These are phyloP conservation scores for Tricholoma sp. DNA, from an alignment of 768 basidiomycete species.

Conservation along the genomic window DNA sequence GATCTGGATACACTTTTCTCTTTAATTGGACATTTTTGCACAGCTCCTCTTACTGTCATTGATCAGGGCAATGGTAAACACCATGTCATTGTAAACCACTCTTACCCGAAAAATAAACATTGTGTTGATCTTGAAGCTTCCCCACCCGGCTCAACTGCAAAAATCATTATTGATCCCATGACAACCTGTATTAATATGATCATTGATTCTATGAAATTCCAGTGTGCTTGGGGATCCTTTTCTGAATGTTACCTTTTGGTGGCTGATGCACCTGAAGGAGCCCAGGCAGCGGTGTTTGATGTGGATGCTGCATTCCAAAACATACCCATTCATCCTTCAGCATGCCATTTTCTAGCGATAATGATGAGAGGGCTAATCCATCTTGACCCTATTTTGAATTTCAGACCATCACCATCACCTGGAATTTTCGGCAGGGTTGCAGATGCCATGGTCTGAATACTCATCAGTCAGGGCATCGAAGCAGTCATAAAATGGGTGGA, in stretches of 20 bases:
- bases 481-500: slow-evolving; percentile 31
- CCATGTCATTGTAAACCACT: slow-evolving; percentile 1
- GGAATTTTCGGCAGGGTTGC: slow-evolving; percentile 27
- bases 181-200: neutral
- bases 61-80: neutral
- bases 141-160: neutral
- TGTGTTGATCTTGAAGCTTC: neutral
- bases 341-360: neutral
- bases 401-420: slow-evolving; percentile 21
- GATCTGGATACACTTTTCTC: neutral
- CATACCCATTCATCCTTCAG: neutral
- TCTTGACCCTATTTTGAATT: slow-evolving; percentile 10
- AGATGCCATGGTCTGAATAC: slow-evolving; percentile 24
- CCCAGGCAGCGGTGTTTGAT: slow-evolving; percentile 2
- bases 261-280: neutral
- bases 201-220: slow-evolving; percentile 1
- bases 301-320: slow-evolving; percentile 3
- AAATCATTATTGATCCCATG: neutral
- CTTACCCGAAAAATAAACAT: neutral
- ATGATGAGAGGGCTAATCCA: slow-evolving; percentile 1
- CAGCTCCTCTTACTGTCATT: neutral
- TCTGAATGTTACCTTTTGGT: slow-evolving; percentile 3
- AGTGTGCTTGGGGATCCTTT: slow-evolving; percentile 7
- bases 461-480: slow-evolving; percentile 8
- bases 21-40: slow-evolving; percentile 1